phyloP scores from a whole-genome alignment of 23 red algal genomes.

The Pyropia yezoensis region DNA sequence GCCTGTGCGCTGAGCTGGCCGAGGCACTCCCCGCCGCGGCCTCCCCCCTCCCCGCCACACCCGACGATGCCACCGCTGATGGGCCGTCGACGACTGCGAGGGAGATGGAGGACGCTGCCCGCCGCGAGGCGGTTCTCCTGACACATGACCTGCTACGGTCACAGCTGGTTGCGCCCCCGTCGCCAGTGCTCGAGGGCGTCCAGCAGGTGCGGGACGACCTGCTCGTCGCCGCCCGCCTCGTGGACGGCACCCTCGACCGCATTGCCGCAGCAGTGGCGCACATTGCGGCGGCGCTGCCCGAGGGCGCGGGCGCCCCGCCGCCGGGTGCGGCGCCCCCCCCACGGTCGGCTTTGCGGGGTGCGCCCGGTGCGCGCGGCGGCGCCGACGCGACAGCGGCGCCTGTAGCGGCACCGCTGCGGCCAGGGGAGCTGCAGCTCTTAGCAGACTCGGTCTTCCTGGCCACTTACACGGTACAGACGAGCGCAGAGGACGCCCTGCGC shows the following conservation, averaged over 20 bases:
- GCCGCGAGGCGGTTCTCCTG: constrained; percentile 26
- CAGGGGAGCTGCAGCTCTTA: constrained; percentile 43
- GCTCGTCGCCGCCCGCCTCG: constrained; percentile 29
- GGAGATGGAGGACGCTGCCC: constrained; percentile 21
- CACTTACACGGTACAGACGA: constrained; percentile 60
- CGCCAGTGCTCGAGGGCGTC: background rate
- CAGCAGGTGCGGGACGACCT: constrained; percentile 50
- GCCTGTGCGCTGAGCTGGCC: too few relatives aligned
- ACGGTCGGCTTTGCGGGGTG: background rate
- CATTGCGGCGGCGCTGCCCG: constrained; percentile 5
- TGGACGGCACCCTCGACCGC: constrained; percentile 21
- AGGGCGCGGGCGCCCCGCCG: constrained; percentile 14
- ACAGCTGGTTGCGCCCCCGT: constrained; percentile 7
- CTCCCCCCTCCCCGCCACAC: too few relatives aligned
- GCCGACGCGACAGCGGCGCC: background rate
- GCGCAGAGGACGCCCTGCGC: constrained; percentile 30
- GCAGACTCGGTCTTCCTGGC: constrained; percentile 59
- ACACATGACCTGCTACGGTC: constrained; percentile 46
- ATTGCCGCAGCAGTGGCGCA: too few relatives aligned
- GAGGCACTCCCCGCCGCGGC: too few relatives aligned
- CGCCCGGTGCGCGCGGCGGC: constrained; percentile 7
- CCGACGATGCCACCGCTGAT: too few relatives aligned
- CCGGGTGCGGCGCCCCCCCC: background rate
- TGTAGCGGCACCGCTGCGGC: background rate
- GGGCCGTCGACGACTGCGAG: constrained; percentile 3